Base-by-base conservation (phyloP, 2,329 filamentous ascomycete species). In the Geosmithia putterillii region DNA sequence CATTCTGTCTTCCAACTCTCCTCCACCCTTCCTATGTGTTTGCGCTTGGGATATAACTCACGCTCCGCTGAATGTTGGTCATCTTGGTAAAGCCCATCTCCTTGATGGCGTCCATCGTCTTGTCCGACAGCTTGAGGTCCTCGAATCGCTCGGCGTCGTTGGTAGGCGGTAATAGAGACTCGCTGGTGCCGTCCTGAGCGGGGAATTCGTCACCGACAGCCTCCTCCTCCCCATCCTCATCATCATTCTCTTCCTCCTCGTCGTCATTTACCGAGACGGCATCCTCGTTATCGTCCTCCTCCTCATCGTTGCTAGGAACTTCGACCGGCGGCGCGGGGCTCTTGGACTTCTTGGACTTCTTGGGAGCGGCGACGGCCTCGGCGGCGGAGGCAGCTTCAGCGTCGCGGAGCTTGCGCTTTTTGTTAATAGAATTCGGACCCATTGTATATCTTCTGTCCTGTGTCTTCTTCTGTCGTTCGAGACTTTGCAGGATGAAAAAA, bases 71-170 rank as follows among this genome's bases (percentile, higher is more conserved):
- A 52, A 96, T 95, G 60, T 92, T 86, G 1, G 92, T 96, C 89
- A 98, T 95, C 40, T 74, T 89, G 56, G 84, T 81, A 59, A 96
- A 95, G 14, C 85, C 85, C 90, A 98, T 96, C 50, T 84, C 86
- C 45, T 81, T 57, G 53, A 95, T 88, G 8, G 88, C 89, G 65
- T 83, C 79, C 73, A 89, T 83, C 0, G 88, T 95, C 64, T 86
- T 88, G 20, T 89, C 83, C 2, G 86, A 92, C 10, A 98, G 74
- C 44, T 85, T 85, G 49, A 98, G 70, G 51, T 96, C 83, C 28
- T 77, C 66, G 57, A 95, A 95, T 42, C 79, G 78, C 55, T 81
- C 70, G 19, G 81, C 79, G 45, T 82, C 75, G 23, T 76, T 71
- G 23, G 70, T 70, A 2, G 80, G 64, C 32, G 68, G 67, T 28